Percentiles rank a stretch among this genome's conserved stretches.
phyloP scores from a whole-genome alignment of 805 yeast genomes.

The Yamadazyma olivae region DNA sequence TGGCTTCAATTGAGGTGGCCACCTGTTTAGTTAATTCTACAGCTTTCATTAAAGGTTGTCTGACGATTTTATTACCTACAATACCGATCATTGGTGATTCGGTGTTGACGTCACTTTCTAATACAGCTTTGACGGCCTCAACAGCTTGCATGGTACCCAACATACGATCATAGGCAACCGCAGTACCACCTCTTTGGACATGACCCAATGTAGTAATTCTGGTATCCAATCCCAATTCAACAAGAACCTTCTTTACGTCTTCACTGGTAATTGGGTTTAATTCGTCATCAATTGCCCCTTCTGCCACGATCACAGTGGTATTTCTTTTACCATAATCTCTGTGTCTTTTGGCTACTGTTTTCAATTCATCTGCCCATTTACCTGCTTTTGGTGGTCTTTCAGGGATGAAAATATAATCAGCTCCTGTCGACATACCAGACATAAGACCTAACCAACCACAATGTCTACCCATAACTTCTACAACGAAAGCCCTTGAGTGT shows the following conservation, averaged over 20 bases:
- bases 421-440: slow-evolving; percentile 79
- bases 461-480: slow-evolving; percentile 88
- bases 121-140: slow-evolving; percentile 73
- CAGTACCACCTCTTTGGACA: slow-evolving; percentile 82
- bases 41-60: slow-evolving; percentile 69
- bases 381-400: slow-evolving; percentile 66
- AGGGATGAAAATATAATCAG: slow-evolving; percentile 78
- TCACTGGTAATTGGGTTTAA: slow-evolving; percentile 64
- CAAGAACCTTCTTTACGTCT: slow-evolving; percentile 64
- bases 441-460: slow-evolving; percentile 85
- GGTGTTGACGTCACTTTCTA: slow-evolving; percentile 64
- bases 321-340: slow-evolving; percentile 71
- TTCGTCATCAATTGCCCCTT: slow-evolving; percentile 75
- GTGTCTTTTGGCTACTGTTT: slow-evolving; percentile 60
- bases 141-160: slow-evolving; percentile 80
- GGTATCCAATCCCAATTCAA: slow-evolving; percentile 69
- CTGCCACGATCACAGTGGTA: slow-evolving; percentile 78
- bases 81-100: slow-evolving; percentile 80
- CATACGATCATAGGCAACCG: slow-evolving; percentile 70
- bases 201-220: slow-evolving; percentile 77
- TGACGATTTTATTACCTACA: slow-evolving; percentile 65
- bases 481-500: slow-evolving; percentile 79
- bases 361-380: slow-evolving; percentile 68
- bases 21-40: slow-evolving; percentile 69
- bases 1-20: slow-evolving; percentile 62